These are phyloP conservation scores for Botryotinia calthae DNA, from an alignment of 2,329 filamentous ascomycete species.

Conservation along the genomic window DNA sequence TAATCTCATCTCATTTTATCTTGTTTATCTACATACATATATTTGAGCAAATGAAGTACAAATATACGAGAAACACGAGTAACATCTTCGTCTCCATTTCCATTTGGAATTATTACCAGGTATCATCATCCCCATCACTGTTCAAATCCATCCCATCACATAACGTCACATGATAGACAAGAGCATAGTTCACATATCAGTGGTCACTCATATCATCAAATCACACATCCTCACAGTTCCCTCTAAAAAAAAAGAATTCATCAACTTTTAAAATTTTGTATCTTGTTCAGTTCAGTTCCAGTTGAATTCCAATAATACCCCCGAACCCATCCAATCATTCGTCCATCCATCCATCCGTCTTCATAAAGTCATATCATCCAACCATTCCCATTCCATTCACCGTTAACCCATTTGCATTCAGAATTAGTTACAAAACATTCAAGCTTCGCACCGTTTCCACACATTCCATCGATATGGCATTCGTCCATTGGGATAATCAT, in stretches of 20 bases:
- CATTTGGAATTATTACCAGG: background rate
- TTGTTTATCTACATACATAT: too few species aligned
- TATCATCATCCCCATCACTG: background rate
- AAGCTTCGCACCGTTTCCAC: background rate
- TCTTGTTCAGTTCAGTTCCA: constrained; percentile 1
- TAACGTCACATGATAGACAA: background rate
- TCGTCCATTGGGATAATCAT: background rate
- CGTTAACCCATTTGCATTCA: background rate
- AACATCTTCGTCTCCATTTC: too few species aligned
- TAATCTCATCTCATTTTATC: too few species aligned
- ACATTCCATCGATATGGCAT: background rate
- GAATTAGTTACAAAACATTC: constrained; percentile 7
- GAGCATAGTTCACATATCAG: background rate
- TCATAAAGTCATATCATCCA: too few species aligned
- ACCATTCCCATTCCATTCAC: background rate
- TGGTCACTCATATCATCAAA: background rate
- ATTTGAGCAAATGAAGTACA: too few species aligned
- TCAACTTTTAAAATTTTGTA: constrained; percentile 12
- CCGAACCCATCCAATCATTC: background rate
- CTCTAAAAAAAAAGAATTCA: background rate
- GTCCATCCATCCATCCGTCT: background rate
- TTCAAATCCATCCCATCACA: background rate
- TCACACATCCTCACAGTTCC: background rate
- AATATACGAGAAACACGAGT: too few species aligned
- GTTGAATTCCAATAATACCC: background rate